phyloP scores from a whole-genome alignment of 2,329 filamentous ascomycete genomes.

The Cercospora zeae-maydis region DNA sequence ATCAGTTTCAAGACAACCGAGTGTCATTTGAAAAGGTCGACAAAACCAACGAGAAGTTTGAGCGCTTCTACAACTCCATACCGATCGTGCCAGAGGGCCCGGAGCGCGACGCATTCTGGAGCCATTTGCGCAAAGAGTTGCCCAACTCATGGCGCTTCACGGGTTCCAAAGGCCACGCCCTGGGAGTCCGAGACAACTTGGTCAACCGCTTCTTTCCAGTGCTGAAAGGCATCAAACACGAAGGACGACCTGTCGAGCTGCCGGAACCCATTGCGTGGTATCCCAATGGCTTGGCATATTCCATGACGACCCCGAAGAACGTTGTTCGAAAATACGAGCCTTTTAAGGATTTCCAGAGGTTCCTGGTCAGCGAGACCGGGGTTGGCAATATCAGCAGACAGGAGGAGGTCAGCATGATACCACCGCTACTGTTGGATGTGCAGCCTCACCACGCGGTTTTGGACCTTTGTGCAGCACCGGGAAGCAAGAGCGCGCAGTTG shows the following conservation, averaged over 20 bases:
- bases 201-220: slow-evolving; percentile 86
- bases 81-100: slow-evolving; percentile 67
- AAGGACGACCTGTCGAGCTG: slow-evolving; percentile 77
- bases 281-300: slow-evolving; percentile 91
- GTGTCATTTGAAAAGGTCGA: slow-evolving; percentile 58
- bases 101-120: slow-evolving; percentile 81
- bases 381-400: slow-evolving; percentile 97
- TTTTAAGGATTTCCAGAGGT: slow-evolving; percentile 94
- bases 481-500: slow-evolving; percentile 93
- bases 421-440: slow-evolving; percentile 86
- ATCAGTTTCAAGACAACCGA: slow-evolving; percentile 33
- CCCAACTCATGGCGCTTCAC: slow-evolving; percentile 98
- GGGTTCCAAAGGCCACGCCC: slow-evolving; percentile 91
- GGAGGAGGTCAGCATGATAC: slow-evolving; percentile 98
- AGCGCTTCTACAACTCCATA: slow-evolving; percentile 79
- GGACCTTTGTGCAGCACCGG: slow-evolving; percentile 93
- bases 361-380: slow-evolving; percentile 92
- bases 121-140: slow-evolving; percentile 73
- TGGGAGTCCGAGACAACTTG: slow-evolving; percentile 83
- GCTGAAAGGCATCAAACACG: slow-evolving; percentile 77
- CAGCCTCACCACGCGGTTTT: slow-evolving; percentile 87
- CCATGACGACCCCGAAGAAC: slow-evolving; percentile 97
- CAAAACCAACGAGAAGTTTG: slow-evolving; percentile 79
- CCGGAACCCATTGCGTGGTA: slow-evolving; percentile 86
- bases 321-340: slow-evolving; percentile 89